These are phyloP conservation scores for Termitomyces bulborhizus DNA, from an alignment of 768 basidiomycete genomes.

Conservation along the genomic window DNA sequence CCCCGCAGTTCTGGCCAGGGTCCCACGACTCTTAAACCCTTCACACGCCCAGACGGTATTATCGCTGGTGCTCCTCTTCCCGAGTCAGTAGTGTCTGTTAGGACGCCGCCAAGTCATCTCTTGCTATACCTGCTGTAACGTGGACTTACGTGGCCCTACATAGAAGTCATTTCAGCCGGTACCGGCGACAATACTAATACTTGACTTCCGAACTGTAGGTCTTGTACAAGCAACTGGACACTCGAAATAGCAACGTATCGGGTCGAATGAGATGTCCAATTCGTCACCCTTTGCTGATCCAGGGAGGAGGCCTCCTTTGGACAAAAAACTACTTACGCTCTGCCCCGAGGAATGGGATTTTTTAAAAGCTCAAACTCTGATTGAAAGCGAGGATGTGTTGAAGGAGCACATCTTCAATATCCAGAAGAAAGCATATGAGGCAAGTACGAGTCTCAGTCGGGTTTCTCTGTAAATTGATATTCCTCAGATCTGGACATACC, in stretches of 20 bases:
- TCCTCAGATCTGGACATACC: slow-evolving; percentile 22
- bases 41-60: no score
- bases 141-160: not conserved
- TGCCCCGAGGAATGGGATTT: slow-evolving; percentile 19
- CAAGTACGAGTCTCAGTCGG: not conserved
- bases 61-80: no score
- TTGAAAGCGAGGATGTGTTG: slow-evolving; percentile 21
- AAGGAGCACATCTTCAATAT: slow-evolving; percentile 26
- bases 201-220: not conserved
- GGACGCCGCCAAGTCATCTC: no score
- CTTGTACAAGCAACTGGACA: not conserved
- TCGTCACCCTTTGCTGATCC: slow-evolving; percentile 8
- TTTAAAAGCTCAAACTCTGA: slow-evolving; percentile 23
- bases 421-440: slow-evolving; percentile 25
- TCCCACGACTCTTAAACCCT: no score
- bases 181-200: not conserved
- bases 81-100: no score
- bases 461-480: not conserved
- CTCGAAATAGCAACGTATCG: not conserved
- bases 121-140: not conserved
- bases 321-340: slow-evolving; percentile 16
- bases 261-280: not conserved
- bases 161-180: not conserved
- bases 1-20: no score
- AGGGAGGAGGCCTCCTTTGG: slow-evolving; percentile 13